Evolutionary conservation across 805 yeast genomes (phyloP).

Genomic region (Ogataea nitratoaversa): DNA sequence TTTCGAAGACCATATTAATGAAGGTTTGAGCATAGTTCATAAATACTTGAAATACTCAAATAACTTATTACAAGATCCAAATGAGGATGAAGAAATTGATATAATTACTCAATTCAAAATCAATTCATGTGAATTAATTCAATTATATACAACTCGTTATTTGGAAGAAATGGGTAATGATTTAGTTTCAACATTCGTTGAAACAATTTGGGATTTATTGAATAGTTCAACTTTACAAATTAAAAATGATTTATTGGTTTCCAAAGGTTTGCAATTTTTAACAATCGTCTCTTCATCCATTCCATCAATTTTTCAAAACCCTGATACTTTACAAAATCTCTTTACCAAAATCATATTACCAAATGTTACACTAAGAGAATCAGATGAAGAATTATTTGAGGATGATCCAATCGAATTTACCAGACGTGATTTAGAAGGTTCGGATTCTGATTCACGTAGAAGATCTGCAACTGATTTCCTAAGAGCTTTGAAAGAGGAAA

Average conservation of each 20-base stretch:
- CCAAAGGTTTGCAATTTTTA: constrained; percentile 73
- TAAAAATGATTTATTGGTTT: constrained; percentile 80
- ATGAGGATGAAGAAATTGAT: constrained; percentile 67
- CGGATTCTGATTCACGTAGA: constrained; percentile 89
- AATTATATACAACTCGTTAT: constrained; percentile 83
- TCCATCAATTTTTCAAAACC: constrained; percentile 56
- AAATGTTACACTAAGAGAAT: constrained; percentile 76
- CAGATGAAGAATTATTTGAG: constrained; percentile 90
- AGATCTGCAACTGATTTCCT: constrained; percentile 90
- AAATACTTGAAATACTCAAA: constrained; percentile 68
- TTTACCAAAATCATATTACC: constrained; percentile 84
- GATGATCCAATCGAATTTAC: constrained; percentile 95
- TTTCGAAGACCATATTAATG: constrained; percentile 82
- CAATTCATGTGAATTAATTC: constrained; percentile 77
- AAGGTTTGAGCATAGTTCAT: constrained; percentile 77
- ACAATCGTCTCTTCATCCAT: constrained; percentile 76
- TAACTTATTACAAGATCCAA: constrained; percentile 49
- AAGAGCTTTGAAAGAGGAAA: constrained; percentile 76
- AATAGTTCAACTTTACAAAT: constrained; percentile 61
- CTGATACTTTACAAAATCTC: constrained; percentile 64
- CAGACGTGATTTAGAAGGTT: constrained; percentile 90
- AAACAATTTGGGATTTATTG: constrained; percentile 75
- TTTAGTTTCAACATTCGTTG: constrained; percentile 71
- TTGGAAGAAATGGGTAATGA: constrained; percentile 90
- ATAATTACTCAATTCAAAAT: constrained; percentile 70